phyloP scores from a whole-genome alignment of 306 rosid species.

The Malus asiatica region DNA sequence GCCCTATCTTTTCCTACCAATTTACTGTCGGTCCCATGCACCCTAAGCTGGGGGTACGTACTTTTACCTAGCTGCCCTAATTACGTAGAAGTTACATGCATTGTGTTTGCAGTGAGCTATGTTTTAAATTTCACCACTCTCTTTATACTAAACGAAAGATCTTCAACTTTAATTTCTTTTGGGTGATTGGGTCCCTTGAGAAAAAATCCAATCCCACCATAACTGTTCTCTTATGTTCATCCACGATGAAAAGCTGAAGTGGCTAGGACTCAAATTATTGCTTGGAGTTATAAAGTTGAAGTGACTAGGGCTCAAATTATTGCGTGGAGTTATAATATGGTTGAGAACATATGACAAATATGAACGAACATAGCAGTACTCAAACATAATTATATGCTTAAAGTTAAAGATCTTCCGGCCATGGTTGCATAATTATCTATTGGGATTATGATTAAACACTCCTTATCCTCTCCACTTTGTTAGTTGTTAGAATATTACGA shows the following conservation, averaged over 20 bases:
- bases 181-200: neutral
- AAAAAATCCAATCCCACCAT: neutral
- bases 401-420: neutral
- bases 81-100: neutral
- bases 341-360: neutral
- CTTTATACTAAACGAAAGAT: too few relatives aligned
- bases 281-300: neutral
- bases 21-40: neutral
- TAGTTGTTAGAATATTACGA: neutral
- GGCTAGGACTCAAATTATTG: neutral
- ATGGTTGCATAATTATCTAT: neutral
- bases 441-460: neutral
- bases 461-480: neutral
- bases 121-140: neutral
- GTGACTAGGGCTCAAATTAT: neutral
- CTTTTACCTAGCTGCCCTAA: neutral
- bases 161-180: neutral
- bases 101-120: neutral
- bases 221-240: neutral
- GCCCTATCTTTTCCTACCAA: neutral
- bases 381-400: neutral
- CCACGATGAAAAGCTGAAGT: neutral
- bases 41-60: neutral
- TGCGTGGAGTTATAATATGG: neutral
- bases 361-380: neutral